Percentiles rank a stretch among this genome's conserved stretches.
Evolutionary conservation across 192 early-diverging fungal genomes (phyloP).

Genomic region (Backusella morwellensis): DNA sequence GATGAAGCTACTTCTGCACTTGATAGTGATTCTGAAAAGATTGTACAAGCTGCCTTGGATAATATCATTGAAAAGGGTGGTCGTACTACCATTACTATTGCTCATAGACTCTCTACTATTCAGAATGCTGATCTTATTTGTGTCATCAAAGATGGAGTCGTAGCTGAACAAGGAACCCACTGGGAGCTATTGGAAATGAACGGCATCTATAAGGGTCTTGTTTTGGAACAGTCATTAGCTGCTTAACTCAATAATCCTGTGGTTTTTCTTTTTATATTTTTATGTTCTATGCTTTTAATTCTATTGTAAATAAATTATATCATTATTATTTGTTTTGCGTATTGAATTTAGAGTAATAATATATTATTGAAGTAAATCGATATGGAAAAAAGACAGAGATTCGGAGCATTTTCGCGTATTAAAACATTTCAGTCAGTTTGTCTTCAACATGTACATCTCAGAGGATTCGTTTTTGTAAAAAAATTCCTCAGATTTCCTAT

Average conservation of each 20-base stretch:
- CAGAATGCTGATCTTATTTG: conserved; percentile 84
- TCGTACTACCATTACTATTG: conserved; percentile 72
- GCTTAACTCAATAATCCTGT: conserved; percentile 6
- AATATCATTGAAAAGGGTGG: conserved; percentile 52
- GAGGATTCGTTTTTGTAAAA: too few relatives aligned
- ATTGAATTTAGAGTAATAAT: too few relatives aligned
- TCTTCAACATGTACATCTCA: too few relatives aligned
- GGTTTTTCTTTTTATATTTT: background rate
- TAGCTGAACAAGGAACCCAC: conserved; percentile 76
- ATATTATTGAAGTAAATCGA: too few relatives aligned
- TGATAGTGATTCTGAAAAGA: conserved; percentile 67
- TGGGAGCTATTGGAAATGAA: conserved; percentile 63
- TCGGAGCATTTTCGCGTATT: too few relatives aligned
- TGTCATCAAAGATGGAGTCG: conserved; percentile 69
- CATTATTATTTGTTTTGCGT: too few relatives aligned
- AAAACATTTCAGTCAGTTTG: too few relatives aligned
- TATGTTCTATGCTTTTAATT: background rate
- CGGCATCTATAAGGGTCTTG: conserved; percentile 62
- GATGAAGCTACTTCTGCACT: conserved; percentile 82
- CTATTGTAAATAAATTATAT: background rate
- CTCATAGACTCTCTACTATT: conserved; percentile 70
- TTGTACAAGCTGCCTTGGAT: conserved; percentile 70
- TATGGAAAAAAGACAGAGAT: too few relatives aligned
- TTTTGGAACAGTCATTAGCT: conserved; percentile 63
- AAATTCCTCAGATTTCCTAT: too few relatives aligned